Percentiles rank a stretch among this genome's conserved stretches.
phyloP scores from a whole-genome alignment of 352 stramenopile species.

The Phytopythium sindhum region DNA sequence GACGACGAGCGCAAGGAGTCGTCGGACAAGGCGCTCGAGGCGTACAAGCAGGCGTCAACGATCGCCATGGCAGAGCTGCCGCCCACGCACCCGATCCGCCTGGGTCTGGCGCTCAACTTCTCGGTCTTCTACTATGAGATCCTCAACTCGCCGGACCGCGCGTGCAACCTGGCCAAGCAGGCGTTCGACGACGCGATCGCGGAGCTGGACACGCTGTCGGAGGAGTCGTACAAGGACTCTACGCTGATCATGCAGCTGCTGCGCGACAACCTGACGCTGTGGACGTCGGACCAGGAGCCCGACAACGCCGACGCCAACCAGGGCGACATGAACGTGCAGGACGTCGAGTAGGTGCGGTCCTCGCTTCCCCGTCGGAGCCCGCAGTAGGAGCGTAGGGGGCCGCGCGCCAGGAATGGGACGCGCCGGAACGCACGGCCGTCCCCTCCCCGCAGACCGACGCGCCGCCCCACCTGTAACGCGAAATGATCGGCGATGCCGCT shows the following conservation, averaged over 20 bases:
- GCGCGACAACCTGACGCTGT: constrained; percentile 99
- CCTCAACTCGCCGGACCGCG: constrained; percentile 93
- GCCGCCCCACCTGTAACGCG: not conserved
- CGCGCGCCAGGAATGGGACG: no score
- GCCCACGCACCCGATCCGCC: constrained; percentile 97
- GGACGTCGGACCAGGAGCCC: constrained; percentile 96
- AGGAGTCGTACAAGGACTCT: constrained; percentile 99
- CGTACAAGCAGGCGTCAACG: constrained; percentile 78
- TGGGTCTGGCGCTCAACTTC: constrained; percentile 99
- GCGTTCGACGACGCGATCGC: constrained; percentile 99
- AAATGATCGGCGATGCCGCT: not conserved
- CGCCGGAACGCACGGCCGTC: not conserved
- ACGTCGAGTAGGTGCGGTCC: constrained; percentile 52
- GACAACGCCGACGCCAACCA: constrained; percentile 89
- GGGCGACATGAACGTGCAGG: constrained; percentile 83
- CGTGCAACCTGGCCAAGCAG: constrained; percentile 94
- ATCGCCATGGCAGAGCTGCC: constrained; percentile 96
- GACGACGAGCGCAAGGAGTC: constrained; percentile 94
- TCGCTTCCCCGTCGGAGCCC: not conserved
- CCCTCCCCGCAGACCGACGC: not conserved
- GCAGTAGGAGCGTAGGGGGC: not conserved
- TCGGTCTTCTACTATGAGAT: constrained; percentile 99
- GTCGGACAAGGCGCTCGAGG: constrained; percentile 78
- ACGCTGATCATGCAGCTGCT: constrained; percentile 99
- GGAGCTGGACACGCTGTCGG: constrained; percentile 98